A percentile compares a stretch with the other conserved stretches of the same genome.
Evolutionary conservation across 305 asterid species (phyloP).

Genomic region (Fraxinus angustifolia): DNA sequence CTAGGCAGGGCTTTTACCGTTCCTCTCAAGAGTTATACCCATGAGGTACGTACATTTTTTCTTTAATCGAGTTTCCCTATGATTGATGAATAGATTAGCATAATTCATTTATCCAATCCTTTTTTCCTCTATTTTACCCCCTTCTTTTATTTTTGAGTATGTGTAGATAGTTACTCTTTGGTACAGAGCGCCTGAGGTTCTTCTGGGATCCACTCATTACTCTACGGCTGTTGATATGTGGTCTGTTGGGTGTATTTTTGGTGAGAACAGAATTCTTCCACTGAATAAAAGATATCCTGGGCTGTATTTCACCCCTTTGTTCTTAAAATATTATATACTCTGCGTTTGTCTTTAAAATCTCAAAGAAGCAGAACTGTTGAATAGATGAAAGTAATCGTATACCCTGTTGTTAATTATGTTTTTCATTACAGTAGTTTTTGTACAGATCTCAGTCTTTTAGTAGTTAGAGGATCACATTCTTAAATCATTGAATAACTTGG

Average conservation of each 20-base stretch:
- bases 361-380: no score
- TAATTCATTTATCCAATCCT: not conserved
- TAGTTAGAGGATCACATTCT: not conserved
- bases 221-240: slow-evolving; percentile 94
- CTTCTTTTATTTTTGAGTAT: not conserved
- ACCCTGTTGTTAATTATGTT: no score
- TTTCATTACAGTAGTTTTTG: not conserved
- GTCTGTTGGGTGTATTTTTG: slow-evolving; percentile 96
- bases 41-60: slow-evolving; percentile 48
- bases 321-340: not conserved
- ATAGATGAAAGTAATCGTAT: no score
- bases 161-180: slow-evolving; percentile 82
- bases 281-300: not conserved
- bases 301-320: not conserved
- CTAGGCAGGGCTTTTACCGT: slow-evolving; percentile 91
- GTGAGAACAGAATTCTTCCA: slow-evolving; percentile 28
- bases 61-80: not conserved
- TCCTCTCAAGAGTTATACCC: slow-evolving; percentile 93
- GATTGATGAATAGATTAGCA: not conserved
- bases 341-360: not conserved
- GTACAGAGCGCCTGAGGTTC: slow-evolving; percentile 97
- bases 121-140: not conserved
- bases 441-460: not conserved
- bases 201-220: slow-evolving; percentile 81
- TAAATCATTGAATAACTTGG: not conserved